A percentile compares a stretch with the other conserved stretches of the same genome.
Evolutionary conservation across 176 grass and related monocot species (phyloP).

Genomic region (Olyra latifolia): DNA sequence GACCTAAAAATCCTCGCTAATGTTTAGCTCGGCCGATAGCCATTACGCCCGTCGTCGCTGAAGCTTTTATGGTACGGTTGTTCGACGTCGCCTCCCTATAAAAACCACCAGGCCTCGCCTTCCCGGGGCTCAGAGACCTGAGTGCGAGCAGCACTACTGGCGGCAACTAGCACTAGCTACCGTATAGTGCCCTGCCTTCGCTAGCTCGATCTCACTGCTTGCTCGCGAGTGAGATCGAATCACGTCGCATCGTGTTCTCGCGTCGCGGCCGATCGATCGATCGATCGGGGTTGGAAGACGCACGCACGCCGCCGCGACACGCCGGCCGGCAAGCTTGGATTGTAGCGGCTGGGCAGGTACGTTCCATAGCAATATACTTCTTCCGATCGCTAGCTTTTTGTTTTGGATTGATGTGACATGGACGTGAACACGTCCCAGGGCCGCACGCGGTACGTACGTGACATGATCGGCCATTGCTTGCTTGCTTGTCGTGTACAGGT

Average conservation of each 20-base stretch:
- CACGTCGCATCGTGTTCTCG: background rate
- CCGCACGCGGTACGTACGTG: no score
- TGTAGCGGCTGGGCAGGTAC: conserved; percentile 26
- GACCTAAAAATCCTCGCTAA: background rate
- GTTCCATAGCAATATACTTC: background rate
- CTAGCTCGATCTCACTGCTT: background rate
- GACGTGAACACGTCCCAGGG: background rate
- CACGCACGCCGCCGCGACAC: background rate
- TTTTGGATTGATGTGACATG: background rate
- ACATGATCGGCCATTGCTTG: background rate
- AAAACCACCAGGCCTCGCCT: background rate
- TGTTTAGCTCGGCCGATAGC: background rate
- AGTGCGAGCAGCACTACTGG: conserved; percentile 20
- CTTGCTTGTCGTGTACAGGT: background rate
- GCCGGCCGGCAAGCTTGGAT: background rate
- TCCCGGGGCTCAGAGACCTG: background rate
- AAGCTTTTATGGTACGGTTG: background rate
- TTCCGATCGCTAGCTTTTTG: background rate
- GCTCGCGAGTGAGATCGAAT: background rate
- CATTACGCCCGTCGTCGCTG: background rate
- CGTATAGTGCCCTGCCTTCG: no score
- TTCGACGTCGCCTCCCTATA: conserved; percentile 11
- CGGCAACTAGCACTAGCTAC: background rate
- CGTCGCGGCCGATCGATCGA: background rate
- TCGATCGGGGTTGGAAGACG: background rate